These are phyloP conservation scores for Calonectria hongkongensis DNA, from an alignment of 2,329 filamentous ascomycete genomes.

Conservation along the genomic window DNA sequence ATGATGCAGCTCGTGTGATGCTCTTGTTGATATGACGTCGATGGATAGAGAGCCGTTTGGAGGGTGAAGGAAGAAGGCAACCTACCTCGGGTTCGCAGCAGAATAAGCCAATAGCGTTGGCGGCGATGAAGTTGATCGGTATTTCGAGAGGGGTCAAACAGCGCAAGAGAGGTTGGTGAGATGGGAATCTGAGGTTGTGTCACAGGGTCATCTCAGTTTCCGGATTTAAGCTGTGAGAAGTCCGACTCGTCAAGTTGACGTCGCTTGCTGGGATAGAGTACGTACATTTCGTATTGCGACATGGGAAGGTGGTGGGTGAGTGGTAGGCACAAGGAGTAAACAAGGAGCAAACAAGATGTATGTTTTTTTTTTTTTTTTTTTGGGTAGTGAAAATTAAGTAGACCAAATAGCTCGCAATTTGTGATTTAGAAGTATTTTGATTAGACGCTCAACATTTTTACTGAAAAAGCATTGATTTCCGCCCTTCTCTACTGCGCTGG, in stretches of 20 bases:
- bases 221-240: constrained; percentile 21
- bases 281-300: background rate
- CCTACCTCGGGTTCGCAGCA: background rate
- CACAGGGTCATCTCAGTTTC: constrained; percentile 22
- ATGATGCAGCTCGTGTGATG: constrained; percentile 16
- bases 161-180: background rate
- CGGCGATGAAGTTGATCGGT: background rate
- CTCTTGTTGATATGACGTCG: constrained; percentile 25
- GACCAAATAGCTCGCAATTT: background rate
- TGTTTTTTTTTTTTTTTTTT: too few relatives aligned
- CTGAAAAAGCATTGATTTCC: too few relatives aligned
- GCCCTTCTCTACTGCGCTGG: background rate
- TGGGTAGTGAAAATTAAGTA: too few relatives aligned
- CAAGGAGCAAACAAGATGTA: too few relatives aligned
- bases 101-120: background rate
- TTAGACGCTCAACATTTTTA: background rate
- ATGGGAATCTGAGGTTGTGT: constrained; percentile 13
- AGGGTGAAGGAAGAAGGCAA: background rate
- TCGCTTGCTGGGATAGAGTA: constrained; percentile 16
- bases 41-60: background rate
- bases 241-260: constrained; percentile 18
- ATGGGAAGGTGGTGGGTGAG: background rate
- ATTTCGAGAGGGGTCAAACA: background rate
- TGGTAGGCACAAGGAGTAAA: background rate
- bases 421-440: background rate